phyloP scores from a whole-genome alignment of 1,284 basidiomycete genomes.

The Rhodofomes roseus region DNA sequence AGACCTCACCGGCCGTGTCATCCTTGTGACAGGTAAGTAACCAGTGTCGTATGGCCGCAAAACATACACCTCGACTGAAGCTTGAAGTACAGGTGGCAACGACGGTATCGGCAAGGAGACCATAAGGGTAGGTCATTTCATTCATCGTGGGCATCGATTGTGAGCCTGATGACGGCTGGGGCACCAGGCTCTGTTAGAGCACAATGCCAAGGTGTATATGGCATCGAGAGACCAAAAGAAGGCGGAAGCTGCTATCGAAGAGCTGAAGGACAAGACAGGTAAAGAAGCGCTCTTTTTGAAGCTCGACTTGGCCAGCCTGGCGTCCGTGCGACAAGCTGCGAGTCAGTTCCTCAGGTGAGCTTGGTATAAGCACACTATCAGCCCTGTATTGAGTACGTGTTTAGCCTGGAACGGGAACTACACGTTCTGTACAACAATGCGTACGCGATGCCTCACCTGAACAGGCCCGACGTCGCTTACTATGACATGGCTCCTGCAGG shows the following conservation, averaged over 20 bases:
- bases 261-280: slow-evolving; percentile 33
- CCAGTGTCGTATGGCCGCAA: not conserved
- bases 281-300: slow-evolving; percentile 41
- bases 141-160: no score
- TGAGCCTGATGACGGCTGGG: not conserved
- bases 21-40: slow-evolving; percentile 34
- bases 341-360: slow-evolving; percentile 43
- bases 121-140: slow-evolving; percentile 13
- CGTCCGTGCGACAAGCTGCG: slow-evolving; percentile 34
- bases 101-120: slow-evolving; percentile 39
- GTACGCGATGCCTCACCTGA: slow-evolving; percentile 26
- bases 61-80: not conserved
- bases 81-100: slow-evolving; percentile 28
- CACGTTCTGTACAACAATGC: slow-evolving; percentile 53
- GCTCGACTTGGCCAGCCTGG: slow-evolving; percentile 47
- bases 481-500: slow-evolving; percentile 27
- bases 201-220: slow-evolving; percentile 51
- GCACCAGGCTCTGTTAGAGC: slow-evolving; percentile 35
- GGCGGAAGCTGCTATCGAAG: slow-evolving; percentile 39
- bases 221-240: slow-evolving; percentile 41
- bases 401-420: slow-evolving; percentile 43
- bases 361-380: slow-evolving; percentile 28
- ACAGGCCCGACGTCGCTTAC: not conserved
- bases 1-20: slow-evolving; percentile 32
- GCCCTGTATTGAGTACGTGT: slow-evolving; percentile 28